Evolutionary conservation across 2,329 filamentous ascomycete genomes (phyloP).

Genomic region (Verticillium alfalfae): DNA sequence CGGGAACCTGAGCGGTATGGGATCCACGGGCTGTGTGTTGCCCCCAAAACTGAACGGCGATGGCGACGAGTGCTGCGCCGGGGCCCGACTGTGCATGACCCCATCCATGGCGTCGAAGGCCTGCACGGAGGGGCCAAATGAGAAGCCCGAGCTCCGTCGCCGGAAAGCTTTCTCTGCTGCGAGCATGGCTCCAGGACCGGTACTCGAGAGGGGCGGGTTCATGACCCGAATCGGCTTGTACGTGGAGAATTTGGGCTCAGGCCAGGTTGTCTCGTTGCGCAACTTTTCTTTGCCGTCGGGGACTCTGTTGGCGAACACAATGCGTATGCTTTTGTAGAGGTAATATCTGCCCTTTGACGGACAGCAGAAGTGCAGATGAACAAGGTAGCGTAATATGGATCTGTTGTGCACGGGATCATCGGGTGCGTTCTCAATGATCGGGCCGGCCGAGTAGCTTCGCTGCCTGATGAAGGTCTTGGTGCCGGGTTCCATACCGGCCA

Average conservation of each 20-base stretch:
- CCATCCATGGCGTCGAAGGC: slow-evolving; percentile 29
- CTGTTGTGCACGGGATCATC: slow-evolving; percentile 36
- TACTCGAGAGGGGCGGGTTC: slow-evolving; percentile 28
- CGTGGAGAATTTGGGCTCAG: slow-evolving; percentile 77
- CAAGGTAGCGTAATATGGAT: slow-evolving; percentile 79
- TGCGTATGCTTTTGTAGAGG: slow-evolving; percentile 84
- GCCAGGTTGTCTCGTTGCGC: slow-evolving; percentile 81
- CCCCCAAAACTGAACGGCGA: slow-evolving; percentile 20
- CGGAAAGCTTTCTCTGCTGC: slow-evolving; percentile 55
- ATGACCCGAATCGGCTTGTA: slow-evolving; percentile 67
- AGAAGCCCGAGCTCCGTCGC: slow-evolving; percentile 50
- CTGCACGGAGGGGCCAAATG: slow-evolving; percentile 23
- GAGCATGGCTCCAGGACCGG: slow-evolving; percentile 40
- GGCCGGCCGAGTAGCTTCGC: slow-evolving; percentile 83
- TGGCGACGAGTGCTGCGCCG: slow-evolving; percentile 10
- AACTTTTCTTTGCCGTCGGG: slow-evolving; percentile 93
- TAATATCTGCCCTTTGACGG: slow-evolving; percentile 79
- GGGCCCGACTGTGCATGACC: neutral
- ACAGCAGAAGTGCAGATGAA: slow-evolving; percentile 91
- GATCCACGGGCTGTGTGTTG: slow-evolving; percentile 33
- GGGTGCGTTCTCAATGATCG: slow-evolving; percentile 66
- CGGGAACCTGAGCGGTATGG: slow-evolving; percentile 43
- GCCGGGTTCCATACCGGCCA: slow-evolving; percentile 85
- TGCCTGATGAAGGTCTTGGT: slow-evolving; percentile 96
- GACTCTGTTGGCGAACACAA: slow-evolving; percentile 94